These are phyloP conservation scores for Rosa lucieae DNA, from an alignment of 306 rosid species.

Conservation along the genomic window DNA sequence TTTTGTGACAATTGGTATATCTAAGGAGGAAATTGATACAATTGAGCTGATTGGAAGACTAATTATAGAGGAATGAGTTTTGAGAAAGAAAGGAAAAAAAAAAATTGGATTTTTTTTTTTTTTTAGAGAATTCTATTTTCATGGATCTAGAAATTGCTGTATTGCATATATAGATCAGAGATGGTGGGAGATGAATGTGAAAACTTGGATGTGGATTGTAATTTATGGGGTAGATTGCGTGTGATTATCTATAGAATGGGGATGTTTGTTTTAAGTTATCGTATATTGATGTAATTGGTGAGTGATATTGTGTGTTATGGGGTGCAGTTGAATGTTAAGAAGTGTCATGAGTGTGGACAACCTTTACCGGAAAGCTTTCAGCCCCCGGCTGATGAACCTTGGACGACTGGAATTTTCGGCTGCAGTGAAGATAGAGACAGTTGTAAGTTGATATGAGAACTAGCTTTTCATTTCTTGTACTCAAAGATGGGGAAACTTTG, in stretches of 20 bases:
- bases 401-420: conserved; percentile 94
- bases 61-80: neutral
- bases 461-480: conserved; percentile 1
- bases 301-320: conserved; percentile 17
- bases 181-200: neutral
- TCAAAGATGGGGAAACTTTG: neutral
- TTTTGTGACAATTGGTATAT: neutral
- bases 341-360: conserved; percentile 88
- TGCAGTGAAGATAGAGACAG: conserved; percentile 86
- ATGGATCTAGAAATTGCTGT: neutral
- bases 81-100: too few relatives aligned
- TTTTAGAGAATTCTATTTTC: neutral
- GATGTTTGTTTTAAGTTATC: neutral
- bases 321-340: conserved; percentile 66
- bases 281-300: conserved; percentile 2
- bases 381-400: conserved; percentile 92
- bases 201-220: neutral
- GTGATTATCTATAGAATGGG: neutral
- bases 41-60: neutral
- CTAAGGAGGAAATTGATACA: neutral
- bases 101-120: too few relatives aligned
- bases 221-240: neutral
- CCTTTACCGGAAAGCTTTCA: conserved; percentile 89
- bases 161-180: neutral
- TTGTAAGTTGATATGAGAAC: conserved; percentile 58